These are phyloP conservation scores for Fomitiporia mediterranea DNA, from an alignment of 1,284 basidiomycete species.

Conservation along the genomic window DNA sequence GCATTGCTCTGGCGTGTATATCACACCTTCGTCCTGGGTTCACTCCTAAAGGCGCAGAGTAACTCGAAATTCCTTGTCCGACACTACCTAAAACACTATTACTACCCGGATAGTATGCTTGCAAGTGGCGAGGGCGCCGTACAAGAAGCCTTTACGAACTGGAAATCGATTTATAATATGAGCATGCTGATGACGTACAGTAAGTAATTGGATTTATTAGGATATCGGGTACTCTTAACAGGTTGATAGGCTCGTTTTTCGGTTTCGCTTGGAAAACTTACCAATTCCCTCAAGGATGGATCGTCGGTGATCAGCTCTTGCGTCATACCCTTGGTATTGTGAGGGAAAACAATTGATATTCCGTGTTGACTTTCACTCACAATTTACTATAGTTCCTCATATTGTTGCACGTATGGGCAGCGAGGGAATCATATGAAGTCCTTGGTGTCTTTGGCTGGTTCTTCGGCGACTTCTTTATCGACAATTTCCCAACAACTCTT, in stretches of 20 bases:
- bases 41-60: conserved; percentile 81
- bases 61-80: conserved; percentile 86
- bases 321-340: conserved; percentile 84
- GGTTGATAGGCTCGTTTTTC: conserved; percentile 66
- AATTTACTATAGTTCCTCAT: conserved; percentile 64
- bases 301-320: conserved; percentile 83
- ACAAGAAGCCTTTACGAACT: conserved; percentile 89
- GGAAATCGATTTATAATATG: conserved; percentile 92
- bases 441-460: conserved; percentile 96
- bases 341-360: too few relatives aligned
- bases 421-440: conserved; percentile 86
- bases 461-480: conserved; percentile 97
- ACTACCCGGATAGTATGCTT: conserved; percentile 59
- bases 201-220: conserved; percentile 34
- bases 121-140: conserved; percentile 64
- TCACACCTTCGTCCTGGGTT: conserved; percentile 87
- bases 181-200: conserved; percentile 94
- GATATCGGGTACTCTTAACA: neutral
- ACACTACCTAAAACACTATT: conserved; percentile 91
- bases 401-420: conserved; percentile 88
- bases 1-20: conserved; percentile 84
- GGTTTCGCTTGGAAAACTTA: conserved; percentile 88
- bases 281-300: conserved; percentile 77
- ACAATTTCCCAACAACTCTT: conserved; percentile 85
- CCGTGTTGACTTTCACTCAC: neutral